phyloP scores from a whole-genome alignment of 2,329 filamentous ascomycete genomes.

The Trichoderma sp. region DNA sequence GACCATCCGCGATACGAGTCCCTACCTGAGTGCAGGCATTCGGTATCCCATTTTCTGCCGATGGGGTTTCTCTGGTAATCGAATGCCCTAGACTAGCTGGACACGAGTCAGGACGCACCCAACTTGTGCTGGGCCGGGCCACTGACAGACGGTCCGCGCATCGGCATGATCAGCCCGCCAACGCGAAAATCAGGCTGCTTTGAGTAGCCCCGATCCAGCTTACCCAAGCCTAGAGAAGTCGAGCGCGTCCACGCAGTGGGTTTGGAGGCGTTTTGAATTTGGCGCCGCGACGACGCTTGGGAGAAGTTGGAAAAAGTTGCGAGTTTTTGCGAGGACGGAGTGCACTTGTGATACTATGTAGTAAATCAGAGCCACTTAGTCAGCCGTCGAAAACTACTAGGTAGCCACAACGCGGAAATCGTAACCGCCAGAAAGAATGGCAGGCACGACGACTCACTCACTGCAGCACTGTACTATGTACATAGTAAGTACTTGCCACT shows the following conservation, averaged over 20 bases:
- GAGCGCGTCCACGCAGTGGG: not conserved
- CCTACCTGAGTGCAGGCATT: not conserved
- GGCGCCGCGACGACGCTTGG: not conserved
- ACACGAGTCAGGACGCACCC: constrained; percentile 4
- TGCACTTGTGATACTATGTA: no score
- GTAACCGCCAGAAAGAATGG: not conserved
- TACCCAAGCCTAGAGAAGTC: not conserved
- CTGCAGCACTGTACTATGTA: no score
- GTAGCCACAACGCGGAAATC: not conserved
- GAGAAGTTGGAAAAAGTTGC: not conserved
- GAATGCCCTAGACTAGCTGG: not conserved
- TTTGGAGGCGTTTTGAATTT: not conserved
- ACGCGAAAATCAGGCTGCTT: not conserved
- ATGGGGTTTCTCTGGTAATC: not conserved
- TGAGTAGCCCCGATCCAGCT: not conserved
- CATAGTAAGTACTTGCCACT: no score
- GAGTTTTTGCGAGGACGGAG: not conserved
- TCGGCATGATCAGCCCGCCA: constrained; percentile 14
- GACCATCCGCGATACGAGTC: not conserved
- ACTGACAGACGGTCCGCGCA: constrained; percentile 9
- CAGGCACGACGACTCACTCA: not conserved
- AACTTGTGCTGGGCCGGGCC: constrained; percentile 1
- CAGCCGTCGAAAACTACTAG: not conserved
- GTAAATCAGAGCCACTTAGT: not conserved
- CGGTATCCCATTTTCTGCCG: not conserved